phyloP scores from a whole-genome alignment of 2,329 filamentous ascomycete species.

The Xylariaceae sp. region DNA sequence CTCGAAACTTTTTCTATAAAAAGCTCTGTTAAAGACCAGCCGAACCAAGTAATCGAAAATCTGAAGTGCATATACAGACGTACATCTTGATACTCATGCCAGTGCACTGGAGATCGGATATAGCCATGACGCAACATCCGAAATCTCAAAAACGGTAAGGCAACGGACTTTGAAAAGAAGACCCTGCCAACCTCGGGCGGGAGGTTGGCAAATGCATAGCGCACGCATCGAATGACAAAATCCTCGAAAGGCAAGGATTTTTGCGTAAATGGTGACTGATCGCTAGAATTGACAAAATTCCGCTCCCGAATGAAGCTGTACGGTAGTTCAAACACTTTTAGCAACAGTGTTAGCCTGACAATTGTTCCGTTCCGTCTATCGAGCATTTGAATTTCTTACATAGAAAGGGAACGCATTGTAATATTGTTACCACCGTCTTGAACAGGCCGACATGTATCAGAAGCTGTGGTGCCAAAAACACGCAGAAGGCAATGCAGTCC shows the following conservation, averaged over 20 bases:
- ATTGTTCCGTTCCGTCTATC: background rate
- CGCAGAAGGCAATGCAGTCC: conserved; percentile 69
- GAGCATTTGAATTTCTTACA: conserved; percentile 40
- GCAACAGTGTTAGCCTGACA: conserved; percentile 6
- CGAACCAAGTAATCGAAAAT: no score
- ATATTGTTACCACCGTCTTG: conserved; percentile 51
- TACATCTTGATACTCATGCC: conserved; percentile 53
- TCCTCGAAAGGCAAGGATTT: conserved; percentile 72
- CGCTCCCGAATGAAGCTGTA: conserved; percentile 55
- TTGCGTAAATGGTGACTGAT: conserved; percentile 61
- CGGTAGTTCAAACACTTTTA: conserved; percentile 55
- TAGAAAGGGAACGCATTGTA: conserved; percentile 66
- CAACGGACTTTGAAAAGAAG: conserved; percentile 72
- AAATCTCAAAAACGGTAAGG: conserved; percentile 70
- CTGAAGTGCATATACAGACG: no score
- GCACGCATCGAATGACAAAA: conserved; percentile 70
- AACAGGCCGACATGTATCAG: conserved; percentile 63
- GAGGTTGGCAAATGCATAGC: conserved; percentile 71
- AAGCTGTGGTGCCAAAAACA: conserved; percentile 68
- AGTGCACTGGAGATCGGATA: conserved; percentile 57
- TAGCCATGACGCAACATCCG: conserved; percentile 72
- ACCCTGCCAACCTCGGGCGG: conserved; percentile 65
- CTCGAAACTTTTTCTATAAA: conserved; percentile 48
- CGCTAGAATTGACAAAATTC: conserved; percentile 41
- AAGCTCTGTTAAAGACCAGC: conserved; percentile 15